Conservation (phyloP, 164 flowering plant species). For the grape (Vitis vinifera) region DNA sequence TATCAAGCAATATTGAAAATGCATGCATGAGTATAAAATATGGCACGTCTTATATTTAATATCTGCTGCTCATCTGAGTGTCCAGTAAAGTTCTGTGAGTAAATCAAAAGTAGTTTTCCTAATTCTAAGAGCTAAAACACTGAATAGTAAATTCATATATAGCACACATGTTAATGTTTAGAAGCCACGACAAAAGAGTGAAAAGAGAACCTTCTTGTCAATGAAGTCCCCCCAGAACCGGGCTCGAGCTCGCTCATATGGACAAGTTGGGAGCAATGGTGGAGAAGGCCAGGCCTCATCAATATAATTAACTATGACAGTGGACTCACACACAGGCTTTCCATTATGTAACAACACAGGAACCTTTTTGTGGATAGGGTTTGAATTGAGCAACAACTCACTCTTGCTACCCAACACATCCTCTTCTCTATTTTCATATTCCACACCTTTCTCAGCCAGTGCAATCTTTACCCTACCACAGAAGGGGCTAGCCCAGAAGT, state of each 20-base stretch:
- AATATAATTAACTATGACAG: constrained; percentile 42
- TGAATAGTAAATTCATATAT: too few relatives aligned
- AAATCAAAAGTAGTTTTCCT: too few relatives aligned
- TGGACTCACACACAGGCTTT: constrained; percentile 44
- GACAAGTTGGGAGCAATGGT: constrained; percentile 42
- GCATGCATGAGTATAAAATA: too few relatives aligned
- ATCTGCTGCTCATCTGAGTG: too few relatives aligned
- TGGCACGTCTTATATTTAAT: too few relatives aligned
- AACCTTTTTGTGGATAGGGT: constrained; percentile 50
- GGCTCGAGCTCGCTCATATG: constrained; percentile 40
- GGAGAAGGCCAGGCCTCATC: constrained; percentile 56
- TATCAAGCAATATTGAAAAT: too few relatives aligned
- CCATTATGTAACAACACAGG: constrained; percentile 53
- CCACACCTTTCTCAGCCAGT: constrained; percentile 45
- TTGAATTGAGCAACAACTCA: constrained; percentile 46
- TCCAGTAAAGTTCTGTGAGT: too few relatives aligned
- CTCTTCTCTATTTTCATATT: constrained; percentile 34
- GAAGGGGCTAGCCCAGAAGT: constrained; percentile 49
- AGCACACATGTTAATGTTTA: neutral
- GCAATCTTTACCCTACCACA: constrained; percentile 47
- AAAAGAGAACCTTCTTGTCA: constrained; percentile 45
- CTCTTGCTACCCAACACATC: constrained; percentile 47
- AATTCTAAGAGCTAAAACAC: too few relatives aligned
- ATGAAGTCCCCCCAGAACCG: constrained; percentile 58
- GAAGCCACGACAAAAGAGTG: neutral